Evolutionary conservation across 192 early-diverging fungal genomes (phyloP).

Genomic region (Coemansia sp.): DNA sequence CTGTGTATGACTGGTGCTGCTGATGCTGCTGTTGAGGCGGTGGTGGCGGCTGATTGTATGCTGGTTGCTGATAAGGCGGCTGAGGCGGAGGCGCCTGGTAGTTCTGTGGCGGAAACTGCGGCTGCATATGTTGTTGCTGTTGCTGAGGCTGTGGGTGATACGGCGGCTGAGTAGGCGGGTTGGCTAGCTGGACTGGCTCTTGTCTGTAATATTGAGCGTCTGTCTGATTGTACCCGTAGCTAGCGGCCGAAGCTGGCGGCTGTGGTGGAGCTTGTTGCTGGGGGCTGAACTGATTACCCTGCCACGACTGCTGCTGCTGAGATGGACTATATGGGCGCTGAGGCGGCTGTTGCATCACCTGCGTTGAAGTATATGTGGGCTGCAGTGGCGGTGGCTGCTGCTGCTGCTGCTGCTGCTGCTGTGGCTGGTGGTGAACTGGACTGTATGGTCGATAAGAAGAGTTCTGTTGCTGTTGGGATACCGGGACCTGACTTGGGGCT

Average conservation of each 20-base stretch:
- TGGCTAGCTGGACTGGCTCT: constrained; percentile 6
- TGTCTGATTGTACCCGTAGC: constrained; percentile 11
- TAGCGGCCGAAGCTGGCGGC: constrained; percentile 4
- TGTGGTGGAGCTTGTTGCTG: neutral
- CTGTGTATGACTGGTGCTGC: neutral
- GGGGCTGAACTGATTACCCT: constrained; percentile 3
- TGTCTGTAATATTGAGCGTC: constrained; percentile 14
- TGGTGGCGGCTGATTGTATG: neutral
- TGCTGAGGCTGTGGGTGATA: constrained; percentile 11
- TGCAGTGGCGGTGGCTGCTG: constrained; percentile 3
- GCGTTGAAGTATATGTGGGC: neutral
- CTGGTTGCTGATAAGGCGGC: neutral
- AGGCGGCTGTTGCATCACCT: neutral
- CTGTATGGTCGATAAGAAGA: neutral
- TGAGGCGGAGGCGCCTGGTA: neutral
- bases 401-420: constrained; percentile 11
- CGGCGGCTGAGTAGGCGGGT: constrained; percentile 2
- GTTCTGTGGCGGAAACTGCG: neutral
- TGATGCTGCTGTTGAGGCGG: neutral
- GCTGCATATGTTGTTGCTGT: constrained; percentile 8
- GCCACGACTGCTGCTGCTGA: constrained; percentile 1
- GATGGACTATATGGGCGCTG: constrained; percentile 3
- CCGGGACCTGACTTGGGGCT: neutral
- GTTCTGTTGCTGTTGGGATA: neutral
- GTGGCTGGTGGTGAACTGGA: constrained; percentile 2